Base-by-base conservation (phyloP, 1,139 yeast genomes). In the Meyerozyma sp. region DNA sequence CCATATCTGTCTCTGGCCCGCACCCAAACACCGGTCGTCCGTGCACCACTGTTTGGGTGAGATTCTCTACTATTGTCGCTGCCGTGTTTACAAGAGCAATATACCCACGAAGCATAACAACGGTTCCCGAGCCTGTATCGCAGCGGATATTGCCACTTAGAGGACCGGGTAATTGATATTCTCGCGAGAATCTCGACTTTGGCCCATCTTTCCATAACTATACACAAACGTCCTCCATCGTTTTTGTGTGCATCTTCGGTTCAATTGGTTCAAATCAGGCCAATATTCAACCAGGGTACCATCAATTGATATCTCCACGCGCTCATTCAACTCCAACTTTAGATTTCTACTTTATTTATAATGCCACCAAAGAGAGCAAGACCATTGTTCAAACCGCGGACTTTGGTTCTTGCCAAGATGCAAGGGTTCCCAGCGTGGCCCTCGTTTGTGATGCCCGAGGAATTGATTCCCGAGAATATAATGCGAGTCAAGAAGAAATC, bases 341-440 rank as follows among this genome's bases (percentile, higher is more conserved):
- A 21, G 14, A 13, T 30, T 30, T 11, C 34, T 2, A 6, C 23
- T 21, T 6, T 21, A 21, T 5, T 3, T 4, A 21, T 21, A 21
- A 65, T 63, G 68, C 61, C 67, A 20, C 68, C 66, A 37, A 63
- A 56, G 49, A 57, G 50, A 43, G 40, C 54, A 10, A 47, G 45
- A 32, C 30, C 49, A 13, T 47, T 50, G 36, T 63, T 66, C 45
- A 55, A 57, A 35, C 64, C 74, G 20, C 65, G 62, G 46, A 70
- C 65, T 40, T 57, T 69, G 54, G 77, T 73, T 10, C 58, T 70
- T 49, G 75, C 77, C 44, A 73, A 73, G 52, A 72, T 73, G 77
- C 65, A 69, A 27, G 74, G 77, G 39, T 73, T 66, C 51, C 73
- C 76, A 1, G 72, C 74, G 27, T 73, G 78, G 78, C 78, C 78